Evolutionary conservation across 2,329 filamentous ascomycete species (phyloP).

Genomic region (Incumbomyces delicatus): DNA sequence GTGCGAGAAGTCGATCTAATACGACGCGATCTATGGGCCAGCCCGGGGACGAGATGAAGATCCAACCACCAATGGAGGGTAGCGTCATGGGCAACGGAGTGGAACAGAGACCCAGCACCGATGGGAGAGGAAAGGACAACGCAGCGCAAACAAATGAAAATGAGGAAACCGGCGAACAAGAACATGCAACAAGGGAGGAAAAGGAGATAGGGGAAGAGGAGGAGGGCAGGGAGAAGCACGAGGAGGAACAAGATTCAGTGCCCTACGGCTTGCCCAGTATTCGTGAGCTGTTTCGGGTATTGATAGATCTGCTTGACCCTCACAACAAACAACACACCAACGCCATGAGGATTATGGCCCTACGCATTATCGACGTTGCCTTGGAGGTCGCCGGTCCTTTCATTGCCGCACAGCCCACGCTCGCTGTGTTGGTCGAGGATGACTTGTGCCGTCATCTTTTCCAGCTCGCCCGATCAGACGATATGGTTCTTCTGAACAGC

Average conservation of each 20-base stretch:
- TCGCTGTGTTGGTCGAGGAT: conserved; percentile 83
- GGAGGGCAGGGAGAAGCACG: conserved; percentile 31
- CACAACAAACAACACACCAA: conserved; percentile 89
- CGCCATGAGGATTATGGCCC: conserved; percentile 91
- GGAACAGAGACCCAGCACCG: conserved; percentile 12
- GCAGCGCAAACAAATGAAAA: neutral
- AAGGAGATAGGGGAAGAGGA: neutral
- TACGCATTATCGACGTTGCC: conserved; percentile 93
- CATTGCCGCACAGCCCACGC: conserved; percentile 80
- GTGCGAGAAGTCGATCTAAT: conserved; percentile 16
- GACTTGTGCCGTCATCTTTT: conserved; percentile 89
- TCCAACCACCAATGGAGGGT: conserved; percentile 50
- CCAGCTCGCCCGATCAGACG: conserved; percentile 90
- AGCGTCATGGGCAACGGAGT: conserved; percentile 50
- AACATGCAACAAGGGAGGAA: conserved; percentile 11
- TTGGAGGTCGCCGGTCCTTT: conserved; percentile 92
- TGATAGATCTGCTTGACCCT: conserved; percentile 88
- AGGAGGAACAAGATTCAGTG: conserved; percentile 51
- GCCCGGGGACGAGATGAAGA: conserved; percentile 67
- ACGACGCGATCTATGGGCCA: conserved; percentile 36
- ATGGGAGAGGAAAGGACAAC: conserved; percentile 10
- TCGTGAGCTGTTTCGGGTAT: conserved; percentile 81
- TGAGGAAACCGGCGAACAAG: conserved; percentile 21
- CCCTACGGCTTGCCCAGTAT: conserved; percentile 94
- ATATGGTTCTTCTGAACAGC: conserved; percentile 88